A percentile compares a stretch with the other conserved stretches of the same genome.
phyloP scores from a whole-genome alignment of 257 asterid genomes.

The Przewalskia tangutica region DNA sequence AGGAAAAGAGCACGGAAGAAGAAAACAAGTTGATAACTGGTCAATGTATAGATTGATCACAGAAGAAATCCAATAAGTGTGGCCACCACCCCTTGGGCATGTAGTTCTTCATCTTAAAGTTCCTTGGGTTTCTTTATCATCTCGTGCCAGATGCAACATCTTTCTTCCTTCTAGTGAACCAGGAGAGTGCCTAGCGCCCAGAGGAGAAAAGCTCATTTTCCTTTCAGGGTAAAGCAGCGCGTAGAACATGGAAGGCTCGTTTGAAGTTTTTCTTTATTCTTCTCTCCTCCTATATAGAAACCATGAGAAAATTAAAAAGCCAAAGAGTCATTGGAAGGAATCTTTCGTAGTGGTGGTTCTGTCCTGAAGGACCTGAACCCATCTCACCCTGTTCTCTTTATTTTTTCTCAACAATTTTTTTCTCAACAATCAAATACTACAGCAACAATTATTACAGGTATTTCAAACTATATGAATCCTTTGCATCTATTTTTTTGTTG shows the following conservation, averaged over 20 bases:
- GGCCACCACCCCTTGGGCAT: slow-evolving; percentile 13
- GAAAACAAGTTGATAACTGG: too few relatives aligned
- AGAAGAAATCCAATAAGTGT: too few relatives aligned
- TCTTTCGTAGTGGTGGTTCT: background rate
- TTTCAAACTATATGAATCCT: too few relatives aligned
- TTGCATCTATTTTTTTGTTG: too few relatives aligned
- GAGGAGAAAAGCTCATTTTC: too few relatives aligned
- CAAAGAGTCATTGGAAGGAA: background rate
- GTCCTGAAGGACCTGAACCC: background rate
- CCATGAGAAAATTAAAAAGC: background rate
- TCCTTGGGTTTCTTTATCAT: slow-evolving; percentile 18
- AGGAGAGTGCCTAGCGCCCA: too few relatives aligned
- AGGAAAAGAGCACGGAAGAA: too few relatives aligned
- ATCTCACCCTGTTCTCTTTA: background rate
- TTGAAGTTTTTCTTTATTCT: background rate
- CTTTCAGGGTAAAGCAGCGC: too few relatives aligned
- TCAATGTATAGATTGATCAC: too few relatives aligned
- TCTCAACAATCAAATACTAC: background rate
- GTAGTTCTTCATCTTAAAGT: too few relatives aligned
- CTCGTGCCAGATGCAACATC: background rate
- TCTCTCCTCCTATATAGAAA: background rate
- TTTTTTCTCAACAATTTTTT: background rate
- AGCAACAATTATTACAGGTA: too few relatives aligned
- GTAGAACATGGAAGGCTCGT: background rate
- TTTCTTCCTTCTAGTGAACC: too few relatives aligned